Base-by-base conservation (phyloP, 2,329 filamentous ascomycete species). In the Tolypocladium endophyticum region DNA sequence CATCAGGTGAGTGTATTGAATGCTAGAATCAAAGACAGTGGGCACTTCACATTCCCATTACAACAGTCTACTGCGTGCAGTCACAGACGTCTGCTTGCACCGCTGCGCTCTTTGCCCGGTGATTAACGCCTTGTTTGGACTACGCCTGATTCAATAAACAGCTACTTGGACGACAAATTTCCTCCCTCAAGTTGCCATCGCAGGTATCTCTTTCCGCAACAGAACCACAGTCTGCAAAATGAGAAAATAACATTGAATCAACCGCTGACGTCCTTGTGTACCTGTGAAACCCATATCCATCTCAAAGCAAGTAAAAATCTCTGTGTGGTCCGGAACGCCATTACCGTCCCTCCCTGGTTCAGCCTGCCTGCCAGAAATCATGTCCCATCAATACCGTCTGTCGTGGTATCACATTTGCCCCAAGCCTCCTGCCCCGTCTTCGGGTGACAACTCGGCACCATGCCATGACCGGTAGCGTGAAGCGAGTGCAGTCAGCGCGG, bases 311-410 rank as follows among this genome's bases (percentile, higher is more conserved):
- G 55, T 56, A 45, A 45, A 59, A 41, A 25, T 38, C 39, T 59
- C 20, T 59, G 54, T 52, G 55, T 36, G 33, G 53, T 56, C 58
- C 58, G 54, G 58, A 59, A 59, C 58, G 58, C 58, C 58, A 50
- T 38, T 45, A 53, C 52, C 54, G 35, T 50, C 52, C 33, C n/a
- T 57, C 30, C 54, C 58, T 52, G 38, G 43, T 23, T 30, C 4
- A 28, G 54, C 35, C 41, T 35, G 54, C 35, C 41, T 35, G 30
- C 33, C 33, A 35, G 53, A 11, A 35, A 52, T 59, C 41, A 38
- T 39, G 30, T 59, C n/a, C 45, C 45, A 36, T 50, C 38, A 20
- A 56, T 59, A 59, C 58, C 58, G 36, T 30, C 54, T 43, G 30
- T 56, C 41, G 25, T 53, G 55, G 36, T 56, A 59, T 45, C 38